Percentiles rank a stretch among this genome's conserved stretches.
Conservation (phyloP, 345 rosid genomes). For the Theobroma cacao region DNA sequence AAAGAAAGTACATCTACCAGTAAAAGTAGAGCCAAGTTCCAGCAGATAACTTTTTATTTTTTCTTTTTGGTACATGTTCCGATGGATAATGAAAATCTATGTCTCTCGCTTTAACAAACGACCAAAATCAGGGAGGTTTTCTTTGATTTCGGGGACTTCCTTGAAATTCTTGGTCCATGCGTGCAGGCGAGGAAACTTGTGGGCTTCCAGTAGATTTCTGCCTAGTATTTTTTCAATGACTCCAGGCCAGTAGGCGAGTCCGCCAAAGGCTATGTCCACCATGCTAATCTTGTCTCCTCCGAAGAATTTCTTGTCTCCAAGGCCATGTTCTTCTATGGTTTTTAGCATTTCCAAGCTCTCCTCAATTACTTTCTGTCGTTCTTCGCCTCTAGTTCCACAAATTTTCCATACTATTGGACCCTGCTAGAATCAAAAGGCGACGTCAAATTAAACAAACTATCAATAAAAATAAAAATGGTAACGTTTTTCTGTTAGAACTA, state of each 20-base stretch:
- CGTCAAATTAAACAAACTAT: neutral
- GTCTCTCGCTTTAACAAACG: neutral
- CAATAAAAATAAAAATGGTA: neutral
- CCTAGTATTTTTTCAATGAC: neutral
- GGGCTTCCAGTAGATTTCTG: constrained; percentile 1
- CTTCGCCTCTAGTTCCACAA: neutral
- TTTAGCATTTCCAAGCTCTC: constrained; percentile 11
- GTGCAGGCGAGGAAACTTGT: constrained; percentile 13
- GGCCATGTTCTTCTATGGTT: constrained; percentile 14
- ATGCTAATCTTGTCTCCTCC: constrained; percentile 15
- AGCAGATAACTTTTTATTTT: neutral
- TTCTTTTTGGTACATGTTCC: neutral
- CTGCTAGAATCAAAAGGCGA: neutral
- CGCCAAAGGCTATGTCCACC: constrained; percentile 27
- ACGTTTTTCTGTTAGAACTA: neutral
- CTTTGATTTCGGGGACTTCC: neutral
- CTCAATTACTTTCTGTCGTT: neutral
- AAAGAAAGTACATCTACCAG: too few relatives aligned
- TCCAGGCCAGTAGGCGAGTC: constrained; percentile 8
- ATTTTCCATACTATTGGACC: constrained; percentile 2
- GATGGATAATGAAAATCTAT: neutral
- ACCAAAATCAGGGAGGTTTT: constrained; percentile 12
- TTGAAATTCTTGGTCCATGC: constrained; percentile 9
- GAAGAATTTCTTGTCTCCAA: constrained; percentile 14
- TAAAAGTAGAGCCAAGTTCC: too few relatives aligned